Percentiles rank a stretch among this genome's conserved stretches.
Conservation (phyloP, 2,329 filamentous ascomycete species). For the Alternaria ethzedia region DNA sequence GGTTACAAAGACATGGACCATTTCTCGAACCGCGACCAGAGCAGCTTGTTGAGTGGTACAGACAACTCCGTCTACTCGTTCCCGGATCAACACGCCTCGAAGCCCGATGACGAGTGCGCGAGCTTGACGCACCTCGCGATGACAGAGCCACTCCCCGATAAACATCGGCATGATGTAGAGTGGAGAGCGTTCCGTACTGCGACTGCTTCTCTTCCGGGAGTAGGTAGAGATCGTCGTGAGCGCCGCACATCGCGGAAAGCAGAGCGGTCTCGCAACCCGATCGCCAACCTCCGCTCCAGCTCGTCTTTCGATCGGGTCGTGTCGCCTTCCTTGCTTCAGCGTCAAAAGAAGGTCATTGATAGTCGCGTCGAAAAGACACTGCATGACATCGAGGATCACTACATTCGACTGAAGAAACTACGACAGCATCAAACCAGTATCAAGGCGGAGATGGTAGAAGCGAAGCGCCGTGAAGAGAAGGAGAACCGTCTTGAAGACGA, state of each 20-base stretch:
- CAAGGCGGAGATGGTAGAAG: background rate
- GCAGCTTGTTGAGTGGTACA: background rate
- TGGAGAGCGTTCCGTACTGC: background rate
- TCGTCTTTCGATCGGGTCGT: background rate
- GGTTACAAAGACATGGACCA: background rate
- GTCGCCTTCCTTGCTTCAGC: background rate
- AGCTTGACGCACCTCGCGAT: background rate
- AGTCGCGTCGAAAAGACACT: background rate
- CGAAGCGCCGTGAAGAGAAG: background rate
- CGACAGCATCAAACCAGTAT: background rate
- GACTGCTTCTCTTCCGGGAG: background rate
- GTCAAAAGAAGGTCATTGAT: background rate
- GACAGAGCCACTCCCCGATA: background rate
- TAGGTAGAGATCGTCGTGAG: background rate
- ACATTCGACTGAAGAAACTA: background rate
- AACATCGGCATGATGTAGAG: background rate
- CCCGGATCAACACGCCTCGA: background rate
- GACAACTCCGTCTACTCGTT: background rate
- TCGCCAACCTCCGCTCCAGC: background rate
- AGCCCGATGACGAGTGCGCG: background rate
- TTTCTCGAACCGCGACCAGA: background rate
- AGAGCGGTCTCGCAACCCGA: background rate
- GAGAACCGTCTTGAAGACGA: background rate
- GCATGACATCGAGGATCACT: background rate
- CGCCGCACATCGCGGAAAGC: background rate